phyloP scores from a whole-genome alignment of 2,329 filamentous ascomycete genomes.

The Trichothecium roseum region DNA sequence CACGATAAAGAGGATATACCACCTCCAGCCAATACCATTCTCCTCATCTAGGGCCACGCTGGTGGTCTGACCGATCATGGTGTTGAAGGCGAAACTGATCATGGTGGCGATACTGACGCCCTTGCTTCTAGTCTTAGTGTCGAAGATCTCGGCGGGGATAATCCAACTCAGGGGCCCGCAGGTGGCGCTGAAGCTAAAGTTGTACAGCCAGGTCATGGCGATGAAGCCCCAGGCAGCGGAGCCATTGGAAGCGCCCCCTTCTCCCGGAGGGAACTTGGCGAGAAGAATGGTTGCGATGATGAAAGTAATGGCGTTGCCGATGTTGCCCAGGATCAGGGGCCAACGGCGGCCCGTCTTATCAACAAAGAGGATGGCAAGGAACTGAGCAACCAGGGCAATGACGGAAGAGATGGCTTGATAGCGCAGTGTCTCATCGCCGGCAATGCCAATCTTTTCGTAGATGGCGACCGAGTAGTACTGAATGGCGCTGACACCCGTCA shows the following conservation, averaged over 20 bases:
- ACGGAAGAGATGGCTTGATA: slow-evolving; percentile 69
- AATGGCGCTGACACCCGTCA: slow-evolving; percentile 67
- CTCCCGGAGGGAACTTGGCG: slow-evolving; percentile 45
- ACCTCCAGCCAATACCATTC: slow-evolving; percentile 33
- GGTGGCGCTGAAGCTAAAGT: slow-evolving; percentile 63
- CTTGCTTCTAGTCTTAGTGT: slow-evolving; percentile 64
- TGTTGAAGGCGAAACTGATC: slow-evolving; percentile 65
- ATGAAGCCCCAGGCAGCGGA: slow-evolving; percentile 66
- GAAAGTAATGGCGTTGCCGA: slow-evolving; percentile 62
- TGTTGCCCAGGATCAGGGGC: slow-evolving; percentile 62
- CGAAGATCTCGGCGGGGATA: slow-evolving; percentile 64
- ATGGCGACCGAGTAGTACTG: slow-evolving; percentile 65
- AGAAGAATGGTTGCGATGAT: slow-evolving; percentile 51
- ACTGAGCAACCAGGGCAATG: slow-evolving; percentile 59
- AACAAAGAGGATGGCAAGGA: slow-evolving; percentile 57
- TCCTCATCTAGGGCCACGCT: slow-evolving; percentile 37
- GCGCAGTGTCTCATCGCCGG: slow-evolving; percentile 52
- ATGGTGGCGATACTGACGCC: slow-evolving; percentile 67
- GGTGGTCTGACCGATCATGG: slow-evolving; percentile 58
- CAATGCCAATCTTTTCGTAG: slow-evolving; percentile 60
- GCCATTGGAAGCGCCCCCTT: slow-evolving; percentile 23
- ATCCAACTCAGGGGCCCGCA: slow-evolving; percentile 56
- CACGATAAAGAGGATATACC: slow-evolving; percentile 35
- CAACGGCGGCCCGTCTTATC: slow-evolving; percentile 62
- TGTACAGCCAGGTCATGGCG: slow-evolving; percentile 64